Evolutionary conservation across 768 basidiomycete species (phyloP), one percentile per base, ranked within the genome.

Genomic region (Coprinopsis sp.): DNA sequence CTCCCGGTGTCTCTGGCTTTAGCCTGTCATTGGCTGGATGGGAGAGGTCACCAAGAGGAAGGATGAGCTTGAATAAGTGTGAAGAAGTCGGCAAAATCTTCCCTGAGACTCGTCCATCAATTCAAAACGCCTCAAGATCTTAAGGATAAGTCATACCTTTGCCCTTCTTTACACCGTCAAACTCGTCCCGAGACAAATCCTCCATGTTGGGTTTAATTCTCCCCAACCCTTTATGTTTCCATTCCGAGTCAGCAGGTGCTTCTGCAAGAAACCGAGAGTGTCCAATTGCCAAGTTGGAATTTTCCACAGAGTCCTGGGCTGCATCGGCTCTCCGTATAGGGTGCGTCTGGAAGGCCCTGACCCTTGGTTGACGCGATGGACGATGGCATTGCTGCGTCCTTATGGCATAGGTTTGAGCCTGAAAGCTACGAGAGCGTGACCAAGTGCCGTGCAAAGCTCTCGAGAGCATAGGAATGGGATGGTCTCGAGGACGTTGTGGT

Each of bases 21-120:
- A 42, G 25, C 44, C 29, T 37, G 50, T 37, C 48, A 47, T 49
- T 48, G 22, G 34, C 34, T 39, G 54, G 56, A 34, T 53, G 53
- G 33, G 54, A 51, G 12, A 69, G 49, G 34, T 58, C 51, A 16
- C 54, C 70, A 50, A 72, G 67, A 1, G 84, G 81, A 0, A 84
- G 60, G 25, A 83, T 74, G 6, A 84, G 65, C 58, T 82, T 84
- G 70, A 84, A 81, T 14, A 85, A 64, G 55, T 83, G 83, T 0
- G 79, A 79, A 0, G 76, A 70, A 2, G 83, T 85, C 2, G 81
- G 77, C 1, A 73, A 69, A 2, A 84, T 65, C 63, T 81, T 82
- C 18, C 82, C 82, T 77, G 51, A 14, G 51, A 14, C 28, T 7
- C 19, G 22, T 27, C 23, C n/a, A 24, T 13, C 2, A 30, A 12